Percentiles rank a stretch among this genome's conserved stretches.
These are phyloP conservation scores for Colletotrichum sp. DNA, from an alignment of 2,329 filamentous ascomycete genomes.

Conservation along the genomic window DNA sequence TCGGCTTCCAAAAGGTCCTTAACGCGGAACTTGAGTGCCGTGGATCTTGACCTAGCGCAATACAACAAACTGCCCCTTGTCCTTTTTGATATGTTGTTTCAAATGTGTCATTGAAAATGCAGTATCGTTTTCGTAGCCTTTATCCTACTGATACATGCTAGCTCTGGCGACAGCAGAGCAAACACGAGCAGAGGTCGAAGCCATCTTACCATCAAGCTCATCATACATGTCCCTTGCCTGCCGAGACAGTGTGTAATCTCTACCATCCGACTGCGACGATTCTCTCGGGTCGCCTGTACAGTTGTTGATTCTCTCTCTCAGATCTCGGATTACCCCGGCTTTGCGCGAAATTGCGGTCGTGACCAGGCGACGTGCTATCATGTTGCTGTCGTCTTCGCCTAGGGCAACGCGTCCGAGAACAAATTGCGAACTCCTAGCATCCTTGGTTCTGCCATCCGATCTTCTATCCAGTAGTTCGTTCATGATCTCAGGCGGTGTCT, in stretches of 20 bases:
- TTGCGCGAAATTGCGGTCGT: not conserved
- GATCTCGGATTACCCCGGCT: not conserved
- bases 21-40: not conserved
- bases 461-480: not conserved
- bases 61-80: not conserved
- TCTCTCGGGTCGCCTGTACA: not conserved
- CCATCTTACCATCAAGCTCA: not conserved
- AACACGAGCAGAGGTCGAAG: not conserved
- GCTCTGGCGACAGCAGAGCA: not conserved
- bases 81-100: not conserved
- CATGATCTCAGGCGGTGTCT: not conserved
- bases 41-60: not conserved
- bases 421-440: not conserved
- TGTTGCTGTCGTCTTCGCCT: not conserved
- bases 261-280: not conserved
- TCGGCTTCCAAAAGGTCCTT: not conserved
- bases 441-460: not conserved
- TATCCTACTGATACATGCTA: not conserved
- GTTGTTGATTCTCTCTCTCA: not conserved
- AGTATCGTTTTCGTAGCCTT: not conserved
- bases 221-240: not conserved
- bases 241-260: not conserved
- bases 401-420: not conserved
- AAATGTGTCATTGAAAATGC: not conserved
- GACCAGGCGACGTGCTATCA: not conserved